Evolutionary conservation across 2,329 filamentous ascomycete genomes (phyloP).

Genomic region (Ophiocordyceps camponoti-rufipedis): DNA sequence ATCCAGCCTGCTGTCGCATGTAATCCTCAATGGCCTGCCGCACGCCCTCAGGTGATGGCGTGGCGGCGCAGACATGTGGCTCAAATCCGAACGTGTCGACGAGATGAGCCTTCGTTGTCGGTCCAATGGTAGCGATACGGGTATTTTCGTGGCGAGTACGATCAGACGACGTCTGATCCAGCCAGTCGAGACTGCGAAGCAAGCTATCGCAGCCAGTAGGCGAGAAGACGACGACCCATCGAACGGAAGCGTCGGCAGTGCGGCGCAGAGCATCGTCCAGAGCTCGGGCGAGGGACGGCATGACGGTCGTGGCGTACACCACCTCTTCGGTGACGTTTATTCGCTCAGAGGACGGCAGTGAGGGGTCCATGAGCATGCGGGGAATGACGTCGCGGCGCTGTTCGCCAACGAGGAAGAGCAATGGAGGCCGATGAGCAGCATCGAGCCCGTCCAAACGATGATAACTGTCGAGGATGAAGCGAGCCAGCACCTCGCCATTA

Average conservation of each 20-base stretch:
- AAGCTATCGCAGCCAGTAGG: slow-evolving; percentile 46
- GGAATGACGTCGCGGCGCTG: slow-evolving; percentile 82
- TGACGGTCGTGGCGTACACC: slow-evolving; percentile 74
- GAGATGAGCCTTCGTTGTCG: slow-evolving; percentile 71
- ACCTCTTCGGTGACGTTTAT: slow-evolving; percentile 62
- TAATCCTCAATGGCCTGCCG: slow-evolving; percentile 39
- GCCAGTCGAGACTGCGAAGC: slow-evolving; percentile 31
- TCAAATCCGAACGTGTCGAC: slow-evolving; percentile 43
- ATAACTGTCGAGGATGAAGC: slow-evolving; percentile 67
- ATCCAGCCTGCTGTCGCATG: not conserved
- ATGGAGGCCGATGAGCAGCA: slow-evolving; percentile 28
- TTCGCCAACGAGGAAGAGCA: slow-evolving; percentile 83
- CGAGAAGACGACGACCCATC: slow-evolving; percentile 65
- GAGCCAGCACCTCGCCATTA: slow-evolving; percentile 63
- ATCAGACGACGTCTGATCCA: slow-evolving; percentile 23
- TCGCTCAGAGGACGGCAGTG: slow-evolving; percentile 26
- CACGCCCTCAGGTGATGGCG: slow-evolving; percentile 68
- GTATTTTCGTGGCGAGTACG: slow-evolving; percentile 22
- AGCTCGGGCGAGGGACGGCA: slow-evolving; percentile 55
- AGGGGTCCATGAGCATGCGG: slow-evolving; percentile 46
- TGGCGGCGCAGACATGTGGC: slow-evolving; percentile 64
- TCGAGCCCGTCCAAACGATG: slow-evolving; percentile 25
- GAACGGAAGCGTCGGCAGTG: slow-evolving; percentile 19
- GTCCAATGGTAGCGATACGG: slow-evolving; percentile 74
- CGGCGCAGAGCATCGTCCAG: slow-evolving; percentile 35